Base-by-base conservation (phyloP, 768 basidiomycete species). In the Collybiopsis confluens region DNA sequence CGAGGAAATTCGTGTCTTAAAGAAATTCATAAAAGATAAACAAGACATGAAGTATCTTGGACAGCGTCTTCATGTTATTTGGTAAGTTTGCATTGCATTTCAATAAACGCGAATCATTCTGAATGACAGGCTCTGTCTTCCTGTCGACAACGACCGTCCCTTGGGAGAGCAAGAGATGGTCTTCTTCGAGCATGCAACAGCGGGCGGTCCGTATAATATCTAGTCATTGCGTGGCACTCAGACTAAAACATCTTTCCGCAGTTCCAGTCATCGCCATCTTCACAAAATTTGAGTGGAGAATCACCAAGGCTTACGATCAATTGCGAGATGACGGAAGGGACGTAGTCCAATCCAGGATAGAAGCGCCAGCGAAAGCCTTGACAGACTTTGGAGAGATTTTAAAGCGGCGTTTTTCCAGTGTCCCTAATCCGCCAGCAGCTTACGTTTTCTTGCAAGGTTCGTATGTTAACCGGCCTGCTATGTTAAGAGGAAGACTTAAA, bases 51-150 rank as follows among this genome's bases (percentile, higher is more conserved):
- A 27, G 4, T 38, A 52, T 21, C 18, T 61, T 8, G 30, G 58
- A n/a, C 40, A 61, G 10, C 42, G 46, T 42, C n/a, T 61, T 5
- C 59, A 61, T 46, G 44, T 58, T 54, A 58, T 61, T 21, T 61
- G 59, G 59, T 59, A 21, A 35, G 41, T 52, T 15, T 40, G 18
- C 13, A 16, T 16, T 6, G 8, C 16, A 40, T 33, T 33, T 13
- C 13, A 33, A 33, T 20, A 7, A 6, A 16, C 16, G 8, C 38
- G 4, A 40, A 9, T 40, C n/a, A 7, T n/a, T n/a, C 16, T 33
- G 30, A 33, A 33, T 9, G 6, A 40, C n/a, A 52, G 50, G 50
- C 37, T 23, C 26, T 52, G 50, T n/a, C 50, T 52, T 43, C 50
- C 50, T 5, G 27, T 43, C 18, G 50, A 52, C 37, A 52, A 42